Evolutionary conservation across 1,139 yeast species (phyloP), one percentile per base, ranked within the genome.

Genomic region (Diutina pseudorugosa): DNA sequence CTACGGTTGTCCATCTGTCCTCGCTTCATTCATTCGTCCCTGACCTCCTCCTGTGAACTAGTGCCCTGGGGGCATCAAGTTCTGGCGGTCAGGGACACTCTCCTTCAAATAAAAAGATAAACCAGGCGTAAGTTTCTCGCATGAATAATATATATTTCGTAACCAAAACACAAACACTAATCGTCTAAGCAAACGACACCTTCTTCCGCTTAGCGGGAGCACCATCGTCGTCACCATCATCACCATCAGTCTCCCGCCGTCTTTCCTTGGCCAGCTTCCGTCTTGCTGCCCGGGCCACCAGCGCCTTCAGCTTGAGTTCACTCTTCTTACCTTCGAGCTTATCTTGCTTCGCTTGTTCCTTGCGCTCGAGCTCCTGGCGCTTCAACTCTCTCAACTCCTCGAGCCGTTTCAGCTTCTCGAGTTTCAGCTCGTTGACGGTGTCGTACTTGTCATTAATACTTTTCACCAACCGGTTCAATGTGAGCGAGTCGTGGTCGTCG

Each of bases 311-410:
- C 66, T 80, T 86, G 53, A 93, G 71, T 64, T 90, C 96, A 42
- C 72, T 72, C 70, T 89, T 91, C 68, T 87, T 93, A 54, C 75
- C 80, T 57, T 87, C 94, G 53, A 91, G 67, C 65, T 84, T 83
- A 54, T 76, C 77, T 57, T 73, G 71, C 70, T 89, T 88, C 43
- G 73, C 82, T 53, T 77, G 77, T 61, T 91, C 97, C 64, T 84
- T 85, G 65, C 85, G 73, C 64, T 91, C 97, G 58, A 91, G 80
- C 65, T 93, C 98, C 67, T 83, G 77, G 62, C 88, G 81, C 72
- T 86, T 88, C 59, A 89, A 73, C 52, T 88, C 96, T 63, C 98
- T 77, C 57, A 93, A 80, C 61, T 87, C 95, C 65, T 93, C 98
- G 52, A 93, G 73, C 65, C 95, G 83, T 62, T 89, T 79, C 2